Evolutionary conservation across 257 asterid genomes (phyloP).

Genomic region (Knoxia roxburghii): DNA sequence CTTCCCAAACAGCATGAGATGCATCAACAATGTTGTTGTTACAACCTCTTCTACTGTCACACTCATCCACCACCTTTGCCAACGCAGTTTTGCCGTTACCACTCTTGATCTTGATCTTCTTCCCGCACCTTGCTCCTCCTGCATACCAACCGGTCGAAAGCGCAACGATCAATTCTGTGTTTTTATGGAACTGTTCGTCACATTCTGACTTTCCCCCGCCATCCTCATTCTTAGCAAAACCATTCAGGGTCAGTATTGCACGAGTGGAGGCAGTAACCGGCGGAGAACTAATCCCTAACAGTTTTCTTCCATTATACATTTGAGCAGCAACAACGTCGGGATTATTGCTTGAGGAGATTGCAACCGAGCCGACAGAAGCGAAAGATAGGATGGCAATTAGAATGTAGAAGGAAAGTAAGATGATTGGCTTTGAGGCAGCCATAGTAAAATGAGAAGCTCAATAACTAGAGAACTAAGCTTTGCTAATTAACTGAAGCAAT

Average conservation of each 20-base stretch:
- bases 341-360: no score
- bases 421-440: no score
- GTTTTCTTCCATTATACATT: no score
- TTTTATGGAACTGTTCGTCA: conserved; percentile 26
- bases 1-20: conserved; percentile 31
- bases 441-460: no score
- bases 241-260: conserved; percentile 33
- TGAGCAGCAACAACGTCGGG: no score
- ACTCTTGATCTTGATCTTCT: conserved; percentile 23
- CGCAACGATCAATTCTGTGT: conserved; percentile 33
- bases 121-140: conserved; percentile 25
- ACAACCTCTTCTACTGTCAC: conserved; percentile 25
- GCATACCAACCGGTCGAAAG: conserved; percentile 42
- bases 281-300: no score
- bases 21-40: conserved; percentile 24
- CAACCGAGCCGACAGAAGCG: no score
- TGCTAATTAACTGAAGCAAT: no score
- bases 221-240: conserved; percentile 37
- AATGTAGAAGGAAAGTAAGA: no score
- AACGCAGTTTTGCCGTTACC: conserved; percentile 34
- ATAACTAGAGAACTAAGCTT: no score
- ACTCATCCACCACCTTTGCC: conserved; percentile 54
- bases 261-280: conserved; percentile 30
- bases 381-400: no score
- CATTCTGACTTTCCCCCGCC: conserved; percentile 40